A percentile compares a stretch with the other conserved stretches of the same genome.
Evolutionary conservation across 306 rosid genomes (phyloP).

Genomic region (Vicia villosa): DNA sequence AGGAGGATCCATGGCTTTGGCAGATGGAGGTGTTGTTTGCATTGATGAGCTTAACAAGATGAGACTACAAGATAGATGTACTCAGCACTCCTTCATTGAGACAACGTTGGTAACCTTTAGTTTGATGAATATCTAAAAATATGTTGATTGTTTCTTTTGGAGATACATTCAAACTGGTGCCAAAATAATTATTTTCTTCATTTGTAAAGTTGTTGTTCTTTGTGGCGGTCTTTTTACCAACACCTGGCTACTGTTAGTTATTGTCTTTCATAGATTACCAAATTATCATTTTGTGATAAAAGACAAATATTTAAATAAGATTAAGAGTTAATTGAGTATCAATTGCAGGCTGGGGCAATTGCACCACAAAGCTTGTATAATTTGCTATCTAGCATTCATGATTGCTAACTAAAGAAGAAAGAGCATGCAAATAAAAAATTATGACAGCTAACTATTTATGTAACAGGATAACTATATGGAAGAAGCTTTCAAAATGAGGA

Average conservation of each 20-base stretch:
- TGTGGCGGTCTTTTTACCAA: constrained; percentile 15
- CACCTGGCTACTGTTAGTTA: constrained; percentile 3
- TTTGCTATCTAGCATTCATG: constrained; percentile 75
- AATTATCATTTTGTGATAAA: constrained; percentile 6
- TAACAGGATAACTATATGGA: constrained; percentile 93
- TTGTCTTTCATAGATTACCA: background rate
- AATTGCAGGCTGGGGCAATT: constrained; percentile 82
- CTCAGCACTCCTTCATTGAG: background rate
- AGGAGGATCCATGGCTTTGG: no score
- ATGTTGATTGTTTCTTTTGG: constrained; percentile 6
- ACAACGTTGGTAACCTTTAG: background rate
- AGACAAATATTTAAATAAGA: constrained; percentile 14
- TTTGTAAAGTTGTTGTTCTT: background rate
- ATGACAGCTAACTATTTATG: constrained; percentile 33
- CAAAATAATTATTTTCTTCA: background rate
- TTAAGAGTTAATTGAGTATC: constrained; percentile 37
- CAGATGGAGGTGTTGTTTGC: no score
- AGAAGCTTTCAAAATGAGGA: constrained; percentile 99
- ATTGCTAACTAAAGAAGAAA: constrained; percentile 45
- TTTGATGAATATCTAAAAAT: constrained; percentile 14
- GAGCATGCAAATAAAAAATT: constrained; percentile 3
- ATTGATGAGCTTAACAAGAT: no score
- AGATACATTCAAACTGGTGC: constrained; percentile 5
- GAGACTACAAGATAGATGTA: no score
- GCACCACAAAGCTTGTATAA: constrained; percentile 81